phyloP scores from a whole-genome alignment of 78 protist species.

The Dictyostelium brefeldianum region DNA sequence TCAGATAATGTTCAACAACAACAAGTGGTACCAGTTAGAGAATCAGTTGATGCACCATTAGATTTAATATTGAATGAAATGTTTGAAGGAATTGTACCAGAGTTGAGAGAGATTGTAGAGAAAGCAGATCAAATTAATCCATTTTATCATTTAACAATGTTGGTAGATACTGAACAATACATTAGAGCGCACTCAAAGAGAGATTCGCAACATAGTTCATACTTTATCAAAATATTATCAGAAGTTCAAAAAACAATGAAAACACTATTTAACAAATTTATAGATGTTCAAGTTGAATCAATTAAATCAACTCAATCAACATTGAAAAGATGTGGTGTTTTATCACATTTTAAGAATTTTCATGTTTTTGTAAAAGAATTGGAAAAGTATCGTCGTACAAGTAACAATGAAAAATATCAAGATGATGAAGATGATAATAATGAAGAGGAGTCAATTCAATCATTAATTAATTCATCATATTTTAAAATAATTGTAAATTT shows the following conservation, averaged over 20 bases:
- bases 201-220: constrained; percentile 25
- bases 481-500: constrained; percentile 34
- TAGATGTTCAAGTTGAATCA: constrained; percentile 57
- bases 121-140: constrained; percentile 75
- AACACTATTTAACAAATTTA: constrained; percentile 63
- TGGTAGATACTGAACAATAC: constrained; percentile 44
- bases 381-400: constrained; percentile 22
- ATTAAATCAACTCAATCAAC: constrained; percentile 69
- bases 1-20: neutral
- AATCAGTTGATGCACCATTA: constrained; percentile 31
- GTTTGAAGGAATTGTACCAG: constrained; percentile 56
- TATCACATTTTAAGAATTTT: constrained; percentile 57
- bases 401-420: neutral
- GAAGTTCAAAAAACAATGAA: constrained; percentile 77
- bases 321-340: constrained; percentile 67
- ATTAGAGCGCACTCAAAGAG: constrained; percentile 8
- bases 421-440: too few relatives aligned
- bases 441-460: constrained; percentile 27
- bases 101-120: constrained; percentile 40
- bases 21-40: neutral
- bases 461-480: constrained; percentile 42
- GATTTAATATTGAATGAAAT: constrained; percentile 44
- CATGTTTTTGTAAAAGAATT: constrained; percentile 36
- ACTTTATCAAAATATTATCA: constrained; percentile 26
- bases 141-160: constrained; percentile 59